Percentiles rank a stretch among this genome's conserved stretches.
Conservation (phyloP, 139 green algal genomes). For the Mychonastes homosphaera region DNA sequence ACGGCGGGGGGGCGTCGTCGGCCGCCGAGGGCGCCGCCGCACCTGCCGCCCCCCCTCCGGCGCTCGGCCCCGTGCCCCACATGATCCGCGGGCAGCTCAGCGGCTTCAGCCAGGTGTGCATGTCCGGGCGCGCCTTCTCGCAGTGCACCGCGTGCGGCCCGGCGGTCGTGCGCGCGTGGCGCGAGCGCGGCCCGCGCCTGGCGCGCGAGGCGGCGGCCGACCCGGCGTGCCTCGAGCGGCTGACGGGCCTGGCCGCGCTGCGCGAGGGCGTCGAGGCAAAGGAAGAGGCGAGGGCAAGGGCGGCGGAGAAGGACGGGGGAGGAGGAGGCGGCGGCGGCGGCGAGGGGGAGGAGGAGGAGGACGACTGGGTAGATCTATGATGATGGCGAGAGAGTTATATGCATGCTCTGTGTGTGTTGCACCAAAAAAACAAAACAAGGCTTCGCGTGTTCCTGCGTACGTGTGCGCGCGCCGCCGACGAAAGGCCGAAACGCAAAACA, state of each 20-base stretch:
- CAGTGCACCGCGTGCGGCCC: constrained; percentile 86
- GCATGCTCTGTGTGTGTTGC: no score
- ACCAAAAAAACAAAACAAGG: no score
- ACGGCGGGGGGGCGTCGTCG: no score
- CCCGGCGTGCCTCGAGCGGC: constrained; percentile 51
- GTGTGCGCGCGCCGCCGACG: no score
- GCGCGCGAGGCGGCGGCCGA: constrained; percentile 40
- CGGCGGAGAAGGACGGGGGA: constrained; percentile 1
- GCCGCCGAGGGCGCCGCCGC: neutral
- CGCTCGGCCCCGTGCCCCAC: constrained; percentile 70
- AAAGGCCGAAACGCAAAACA: no score
- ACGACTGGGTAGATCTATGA: constrained; percentile 31
- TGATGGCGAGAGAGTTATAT: no score
- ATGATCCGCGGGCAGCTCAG: constrained; percentile 46
- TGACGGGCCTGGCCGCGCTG: constrained; percentile 72
- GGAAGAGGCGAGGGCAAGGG: constrained; percentile 2
- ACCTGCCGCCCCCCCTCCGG: constrained; percentile 2
- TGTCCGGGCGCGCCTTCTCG: constrained; percentile 66
- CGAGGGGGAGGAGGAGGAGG: neutral
- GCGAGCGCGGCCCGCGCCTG: constrained; percentile 38
- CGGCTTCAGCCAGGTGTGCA: constrained; percentile 40
- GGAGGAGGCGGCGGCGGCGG: neutral
- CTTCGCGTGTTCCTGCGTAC: no score
- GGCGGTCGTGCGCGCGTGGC: constrained; percentile 56
- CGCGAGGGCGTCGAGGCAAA: constrained; percentile 24